Evolutionary conservation across 2,329 filamentous ascomycete species (phyloP).

Genomic region (Cordyceps sp.): DNA sequence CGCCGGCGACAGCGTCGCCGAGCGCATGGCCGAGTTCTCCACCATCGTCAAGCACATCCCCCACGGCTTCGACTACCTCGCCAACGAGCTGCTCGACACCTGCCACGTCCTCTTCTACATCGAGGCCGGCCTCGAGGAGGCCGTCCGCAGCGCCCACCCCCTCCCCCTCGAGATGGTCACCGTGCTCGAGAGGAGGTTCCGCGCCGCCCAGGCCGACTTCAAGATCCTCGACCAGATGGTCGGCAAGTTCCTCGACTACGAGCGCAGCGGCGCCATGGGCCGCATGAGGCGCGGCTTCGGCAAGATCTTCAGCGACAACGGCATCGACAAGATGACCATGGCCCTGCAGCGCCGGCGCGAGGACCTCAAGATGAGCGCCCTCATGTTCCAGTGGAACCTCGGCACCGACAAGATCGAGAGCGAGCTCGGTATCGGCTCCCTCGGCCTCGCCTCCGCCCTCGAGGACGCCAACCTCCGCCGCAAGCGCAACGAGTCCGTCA

Average conservation of each 20-base stretch:
- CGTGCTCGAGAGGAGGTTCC: slow-evolving; percentile 50
- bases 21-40: slow-evolving; percentile 48
- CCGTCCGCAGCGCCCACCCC: slow-evolving; percentile 28
- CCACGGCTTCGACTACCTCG: slow-evolving; percentile 39
- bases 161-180: slow-evolving; percentile 42
- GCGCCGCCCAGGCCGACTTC: slow-evolving; percentile 43
- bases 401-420: slow-evolving; percentile 40
- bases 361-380: slow-evolving; percentile 43
- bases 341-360: slow-evolving; percentile 42
- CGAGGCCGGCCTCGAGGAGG: slow-evolving; percentile 45
- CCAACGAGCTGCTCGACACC: slow-evolving; percentile 50
- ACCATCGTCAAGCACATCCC: slow-evolving; percentile 37
- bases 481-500: slow-evolving; percentile 3
- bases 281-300: slow-evolving; percentile 44
- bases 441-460: slow-evolving; percentile 47
- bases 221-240: slow-evolving; percentile 47
- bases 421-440: slow-evolving; percentile 49
- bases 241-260: slow-evolving; percentile 41
- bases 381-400: slow-evolving; percentile 49
- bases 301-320: slow-evolving; percentile 44
- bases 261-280: slow-evolving; percentile 41
- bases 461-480: slow-evolving; percentile 20
- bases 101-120: slow-evolving; percentile 52
- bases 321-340: slow-evolving; percentile 41
- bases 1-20: slow-evolving; percentile 45